phyloP scores from a whole-genome alignment of 495 filamentous ascomycete species.

The Aspergillus coremiiformis region DNA sequence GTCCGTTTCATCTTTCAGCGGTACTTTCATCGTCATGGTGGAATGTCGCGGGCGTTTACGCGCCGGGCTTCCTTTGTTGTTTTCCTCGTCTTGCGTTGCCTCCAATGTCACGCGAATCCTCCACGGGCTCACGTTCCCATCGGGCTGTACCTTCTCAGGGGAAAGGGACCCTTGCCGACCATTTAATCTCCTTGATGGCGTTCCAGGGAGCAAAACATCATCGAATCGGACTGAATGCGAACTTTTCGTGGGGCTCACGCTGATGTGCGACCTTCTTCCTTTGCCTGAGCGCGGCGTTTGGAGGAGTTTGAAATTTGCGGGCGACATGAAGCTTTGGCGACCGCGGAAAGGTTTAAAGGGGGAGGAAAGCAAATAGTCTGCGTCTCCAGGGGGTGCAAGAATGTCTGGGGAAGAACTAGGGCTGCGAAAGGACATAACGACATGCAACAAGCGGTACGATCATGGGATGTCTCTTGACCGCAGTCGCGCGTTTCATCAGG shows the following conservation, averaged over 20 bases:
- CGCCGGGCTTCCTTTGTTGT: slow-evolving; percentile 24
- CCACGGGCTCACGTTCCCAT: slow-evolving; percentile 47
- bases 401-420: slow-evolving; percentile 42
- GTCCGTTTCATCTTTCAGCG: slow-evolving; percentile 43
- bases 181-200: slow-evolving; percentile 31
- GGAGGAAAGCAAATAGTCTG: slow-evolving; percentile 40
- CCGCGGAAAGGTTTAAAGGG: slow-evolving; percentile 36
- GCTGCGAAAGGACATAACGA: slow-evolving; percentile 28
- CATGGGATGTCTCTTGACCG: slow-evolving; percentile 2
- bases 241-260: slow-evolving; percentile 32
- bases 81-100: slow-evolving; percentile 45
- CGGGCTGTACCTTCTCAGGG: slow-evolving; percentile 28
- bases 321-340: slow-evolving; percentile 40
- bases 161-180: slow-evolving; percentile 29
- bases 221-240: slow-evolving; percentile 40
- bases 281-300: slow-evolving; percentile 24
- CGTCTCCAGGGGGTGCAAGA: slow-evolving; percentile 40
- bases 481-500: slow-evolving; percentile 5
- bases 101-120: slow-evolving; percentile 52
- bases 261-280: slow-evolving; percentile 31
- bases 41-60: slow-evolving; percentile 33
- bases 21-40: slow-evolving; percentile 45
- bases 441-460: slow-evolving; percentile 12
- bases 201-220: slow-evolving; percentile 39
- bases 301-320: slow-evolving; percentile 26